phyloP scores from a whole-genome alignment of 495 filamentous ascomycete species.

The Talaromyces borbonicus region DNA sequence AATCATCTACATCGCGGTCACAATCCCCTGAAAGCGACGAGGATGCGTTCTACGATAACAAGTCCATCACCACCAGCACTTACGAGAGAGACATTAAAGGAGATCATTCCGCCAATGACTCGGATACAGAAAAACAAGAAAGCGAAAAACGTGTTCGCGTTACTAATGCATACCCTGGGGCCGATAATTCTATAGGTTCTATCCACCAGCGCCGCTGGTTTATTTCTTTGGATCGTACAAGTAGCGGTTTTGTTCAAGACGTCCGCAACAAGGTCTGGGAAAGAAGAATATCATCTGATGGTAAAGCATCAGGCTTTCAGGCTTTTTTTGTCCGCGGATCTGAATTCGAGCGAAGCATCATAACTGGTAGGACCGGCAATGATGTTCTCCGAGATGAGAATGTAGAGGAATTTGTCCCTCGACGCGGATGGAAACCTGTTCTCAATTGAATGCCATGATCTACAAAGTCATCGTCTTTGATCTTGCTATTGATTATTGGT shows the following conservation, averaged over 20 bases:
- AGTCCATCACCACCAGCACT: not conserved
- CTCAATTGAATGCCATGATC: constrained; percentile 25
- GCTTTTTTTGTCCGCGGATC: constrained; percentile 50
- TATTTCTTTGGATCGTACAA: constrained; percentile 42
- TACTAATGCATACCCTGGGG: constrained; percentile 56
- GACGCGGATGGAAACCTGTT: constrained; percentile 49
- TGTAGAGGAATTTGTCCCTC: constrained; percentile 40
- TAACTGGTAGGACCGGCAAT: constrained; percentile 46
- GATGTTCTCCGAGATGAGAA: constrained; percentile 52
- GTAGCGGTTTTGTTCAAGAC: constrained; percentile 42
- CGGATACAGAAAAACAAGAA: constrained; percentile 8
- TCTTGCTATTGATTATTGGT: too few relatives aligned
- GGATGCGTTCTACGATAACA: not conserved
- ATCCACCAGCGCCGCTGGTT: constrained; percentile 58
- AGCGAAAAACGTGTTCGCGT: constrained; percentile 41
- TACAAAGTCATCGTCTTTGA: not conserved
- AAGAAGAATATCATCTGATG: not conserved
- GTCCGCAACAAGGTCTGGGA: not conserved
- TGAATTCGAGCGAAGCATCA: constrained; percentile 49
- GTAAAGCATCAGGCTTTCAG: constrained; percentile 29
- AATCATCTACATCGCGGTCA: constrained; percentile 4
- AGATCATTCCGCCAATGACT: constrained; percentile 1
- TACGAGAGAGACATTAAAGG: constrained; percentile 2
- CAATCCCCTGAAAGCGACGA: not conserved
- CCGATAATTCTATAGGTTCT: constrained; percentile 50